phyloP scores from a whole-genome alignment of 768 basidiomycete species.

The Rhodotorula kratochvilovae region DNA sequence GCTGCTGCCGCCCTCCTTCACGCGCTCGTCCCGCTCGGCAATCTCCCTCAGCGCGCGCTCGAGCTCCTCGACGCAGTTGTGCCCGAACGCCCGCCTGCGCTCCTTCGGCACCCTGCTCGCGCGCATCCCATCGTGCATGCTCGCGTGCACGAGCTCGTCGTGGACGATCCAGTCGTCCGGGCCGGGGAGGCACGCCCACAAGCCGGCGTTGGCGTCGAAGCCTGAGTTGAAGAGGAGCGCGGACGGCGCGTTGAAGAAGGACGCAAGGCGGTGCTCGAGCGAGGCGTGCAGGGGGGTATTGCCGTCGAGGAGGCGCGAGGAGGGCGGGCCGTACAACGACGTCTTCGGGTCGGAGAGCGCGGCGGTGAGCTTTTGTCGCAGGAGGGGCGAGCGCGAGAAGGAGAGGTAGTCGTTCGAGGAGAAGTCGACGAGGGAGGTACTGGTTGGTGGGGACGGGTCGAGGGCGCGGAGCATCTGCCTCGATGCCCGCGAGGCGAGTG shows the following conservation, averaged over 20 bases:
- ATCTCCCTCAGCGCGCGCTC: constrained; percentile 49
- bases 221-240: constrained; percentile 88
- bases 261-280: constrained; percentile 56
- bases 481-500: constrained; percentile 62
- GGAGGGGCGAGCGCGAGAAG: constrained; percentile 8
- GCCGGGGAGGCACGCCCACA: constrained; percentile 77
- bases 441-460: constrained; percentile 54
- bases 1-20: constrained; percentile 46
- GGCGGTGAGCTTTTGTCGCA: constrained; percentile 53
- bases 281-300: constrained; percentile 60
- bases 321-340: constrained; percentile 67
- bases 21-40: constrained; percentile 44
- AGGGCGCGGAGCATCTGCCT: constrained; percentile 66
- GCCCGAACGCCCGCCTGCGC: constrained; percentile 59
- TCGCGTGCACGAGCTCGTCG: constrained; percentile 85
- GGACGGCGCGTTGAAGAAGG: constrained; percentile 41
- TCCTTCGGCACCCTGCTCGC: constrained; percentile 50
- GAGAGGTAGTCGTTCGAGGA: constrained; percentile 44
- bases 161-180: constrained; percentile 69
- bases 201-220: constrained; percentile 83
- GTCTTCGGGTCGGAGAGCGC: constrained; percentile 56
- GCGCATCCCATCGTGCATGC: constrained; percentile 85
- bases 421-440: constrained; percentile 43
- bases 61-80: constrained; percentile 61
- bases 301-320: constrained; percentile 79